Percentiles rank a stretch among this genome's conserved stretches.
These are phyloP conservation scores for Suillus placidus DNA, from an alignment of 768 basidiomycete species.

Conservation along the genomic window DNA sequence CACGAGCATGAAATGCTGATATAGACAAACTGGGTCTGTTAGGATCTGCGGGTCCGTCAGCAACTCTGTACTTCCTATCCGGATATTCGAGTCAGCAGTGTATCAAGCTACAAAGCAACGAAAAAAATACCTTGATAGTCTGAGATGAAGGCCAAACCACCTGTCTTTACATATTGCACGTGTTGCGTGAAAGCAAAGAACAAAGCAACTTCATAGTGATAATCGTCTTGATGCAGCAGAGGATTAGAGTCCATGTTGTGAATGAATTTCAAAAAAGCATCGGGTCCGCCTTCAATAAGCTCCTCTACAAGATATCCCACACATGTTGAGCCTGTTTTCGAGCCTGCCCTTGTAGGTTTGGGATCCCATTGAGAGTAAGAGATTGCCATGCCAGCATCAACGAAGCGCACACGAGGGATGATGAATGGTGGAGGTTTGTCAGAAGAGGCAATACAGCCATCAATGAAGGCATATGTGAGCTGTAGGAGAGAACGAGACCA, in stretches of 20 bases:
- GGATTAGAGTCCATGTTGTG: constrained; percentile 9
- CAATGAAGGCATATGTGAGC: constrained; percentile 14
- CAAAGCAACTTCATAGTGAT: not conserved
- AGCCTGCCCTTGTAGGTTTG: not conserved
- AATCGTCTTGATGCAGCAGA: not conserved
- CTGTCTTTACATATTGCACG: constrained; percentile 11
- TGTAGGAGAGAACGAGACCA: constrained; percentile 15
- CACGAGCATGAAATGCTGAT: not conserved
- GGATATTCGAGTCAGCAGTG: not conserved
- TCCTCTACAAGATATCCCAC: constrained; percentile 15
- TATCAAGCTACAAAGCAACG: too few species aligned
- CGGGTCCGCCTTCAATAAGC: not conserved
- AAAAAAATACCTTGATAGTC: constrained; percentile 15
- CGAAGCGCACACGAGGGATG: constrained; percentile 14
- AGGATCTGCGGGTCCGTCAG: not conserved
- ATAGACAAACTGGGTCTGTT: not conserved
- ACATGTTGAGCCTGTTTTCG: not conserved
- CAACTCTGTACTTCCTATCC: not conserved
- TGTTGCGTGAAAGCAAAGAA: constrained; percentile 17
- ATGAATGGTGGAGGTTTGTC: not conserved
- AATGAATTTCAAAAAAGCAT: constrained; percentile 12
- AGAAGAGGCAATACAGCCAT: not conserved
- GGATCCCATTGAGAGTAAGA: not conserved
- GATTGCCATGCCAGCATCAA: constrained; percentile 11
- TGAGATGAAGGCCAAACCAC: constrained; percentile 7